Conservation (phyloP, 768 basidiomycete genomes). For the Postia placenta region DNA sequence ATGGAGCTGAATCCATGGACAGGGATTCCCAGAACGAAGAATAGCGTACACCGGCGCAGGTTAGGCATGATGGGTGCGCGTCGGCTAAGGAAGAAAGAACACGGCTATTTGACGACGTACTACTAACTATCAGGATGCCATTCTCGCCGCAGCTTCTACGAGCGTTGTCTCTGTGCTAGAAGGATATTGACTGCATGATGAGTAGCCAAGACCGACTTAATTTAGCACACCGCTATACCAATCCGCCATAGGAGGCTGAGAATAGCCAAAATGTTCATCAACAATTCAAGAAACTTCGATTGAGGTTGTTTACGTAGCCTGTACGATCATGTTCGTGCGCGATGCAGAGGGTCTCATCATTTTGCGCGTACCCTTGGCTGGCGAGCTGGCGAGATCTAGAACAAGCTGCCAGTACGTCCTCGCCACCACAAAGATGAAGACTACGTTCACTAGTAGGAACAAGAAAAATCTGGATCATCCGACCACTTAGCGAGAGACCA, state of each 20-base stretch:
- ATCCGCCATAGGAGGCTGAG: slow-evolving; percentile 94
- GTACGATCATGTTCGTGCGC: slow-evolving; percentile 92
- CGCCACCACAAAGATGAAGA: slow-evolving; percentile 90
- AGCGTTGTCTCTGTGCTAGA: slow-evolving; percentile 84
- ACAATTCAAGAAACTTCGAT: background rate
- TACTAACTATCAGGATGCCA: no score
- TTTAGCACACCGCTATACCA: slow-evolving; percentile 93
- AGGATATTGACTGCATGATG: background rate
- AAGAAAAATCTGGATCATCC: slow-evolving; percentile 71
- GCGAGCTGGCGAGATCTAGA: slow-evolving; percentile 87
- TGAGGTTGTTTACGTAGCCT: slow-evolving; percentile 58
- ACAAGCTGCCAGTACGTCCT: slow-evolving; percentile 90
- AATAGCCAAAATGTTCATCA: slow-evolving; percentile 39
- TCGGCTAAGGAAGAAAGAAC: no score
- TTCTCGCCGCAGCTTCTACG: no score
- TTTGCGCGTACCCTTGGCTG: slow-evolving; percentile 89
- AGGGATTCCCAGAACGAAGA: no score
- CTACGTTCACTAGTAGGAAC: slow-evolving; percentile 86
- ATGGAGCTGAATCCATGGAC: no score
- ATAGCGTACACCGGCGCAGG: no score
- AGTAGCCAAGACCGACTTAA: slow-evolving; percentile 31
- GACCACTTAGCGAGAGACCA: slow-evolving; percentile 2
- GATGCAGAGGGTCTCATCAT: slow-evolving; percentile 92
- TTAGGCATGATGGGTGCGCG: no score
- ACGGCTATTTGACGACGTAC: no score